Conservation (phyloP, 225 moss, liverwort and hornwort genomes). For the Sphagnum contortum region DNA sequence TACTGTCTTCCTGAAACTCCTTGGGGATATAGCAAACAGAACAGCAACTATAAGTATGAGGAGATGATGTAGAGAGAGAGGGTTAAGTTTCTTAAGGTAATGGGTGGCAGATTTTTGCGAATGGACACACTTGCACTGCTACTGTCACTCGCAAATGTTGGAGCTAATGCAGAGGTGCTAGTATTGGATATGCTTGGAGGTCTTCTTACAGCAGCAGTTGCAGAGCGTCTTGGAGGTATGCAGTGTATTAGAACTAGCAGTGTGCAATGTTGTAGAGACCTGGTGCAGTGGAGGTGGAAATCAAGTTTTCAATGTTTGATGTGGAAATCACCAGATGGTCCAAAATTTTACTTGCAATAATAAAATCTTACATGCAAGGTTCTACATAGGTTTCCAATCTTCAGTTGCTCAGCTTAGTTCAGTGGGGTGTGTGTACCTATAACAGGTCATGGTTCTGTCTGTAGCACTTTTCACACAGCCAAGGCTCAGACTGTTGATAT, state of each 20-base stretch:
- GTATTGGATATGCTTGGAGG: constrained; percentile 92
- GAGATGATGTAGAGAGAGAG: no score
- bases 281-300: no score
- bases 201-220: constrained; percentile 79
- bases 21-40: no score
- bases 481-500: constrained; percentile 87
- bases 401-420: no score
- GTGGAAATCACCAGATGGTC: no score
- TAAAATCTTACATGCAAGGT: no score
- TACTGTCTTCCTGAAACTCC: neutral
- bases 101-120: constrained; percentile 56
- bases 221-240: constrained; percentile 95
- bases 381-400: no score
- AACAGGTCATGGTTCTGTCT: constrained; percentile 79
- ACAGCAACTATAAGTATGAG: no score
- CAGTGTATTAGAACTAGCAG: neutral
- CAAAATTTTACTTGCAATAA: no score
- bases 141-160: constrained; percentile 80
- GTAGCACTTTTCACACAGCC: constrained; percentile 70
- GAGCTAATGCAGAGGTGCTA: constrained; percentile 80
- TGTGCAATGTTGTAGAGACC: no score
- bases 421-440: no score
- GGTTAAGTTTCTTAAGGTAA: neutral
- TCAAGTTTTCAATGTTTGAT: no score
- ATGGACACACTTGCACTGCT: constrained; percentile 84